Base-by-base conservation (phyloP, 139 green algal species). In the Chlorella sp. region DNA sequence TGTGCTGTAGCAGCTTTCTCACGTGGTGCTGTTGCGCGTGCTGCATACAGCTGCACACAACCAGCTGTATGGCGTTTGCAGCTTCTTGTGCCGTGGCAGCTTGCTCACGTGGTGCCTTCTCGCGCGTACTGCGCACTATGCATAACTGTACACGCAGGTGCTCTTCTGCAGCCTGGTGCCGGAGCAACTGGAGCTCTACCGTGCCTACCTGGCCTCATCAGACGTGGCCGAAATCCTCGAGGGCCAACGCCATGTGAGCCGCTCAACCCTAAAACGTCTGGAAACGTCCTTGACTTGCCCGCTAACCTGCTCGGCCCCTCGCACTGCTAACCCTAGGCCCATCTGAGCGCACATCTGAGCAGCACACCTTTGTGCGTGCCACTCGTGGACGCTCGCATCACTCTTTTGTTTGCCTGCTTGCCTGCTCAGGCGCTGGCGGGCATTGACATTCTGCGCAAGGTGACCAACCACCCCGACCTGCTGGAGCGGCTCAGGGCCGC, bases 381-480 rank as follows among this genome's bases (percentile, higher is more conserved):
- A 20, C 49, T 59, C 49, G 49, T 59, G 49, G 14, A 20, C 49
- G 49, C 49, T 14, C 49, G 49, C 49, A 20, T 59, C 49, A 26
- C 49, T 59, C 17, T 17, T 26, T 59, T 59, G 10, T 59, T 59
- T 59, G 17, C 49, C 49, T 59, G 2, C 33, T 36, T n/a, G 59
- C 59, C 4, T 22, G 30, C 32, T 30, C 69, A 94, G 33, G 88
- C 91, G 27, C 86, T 99, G 31, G 87, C 87, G 22, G 95, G 92
- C 71, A 98, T 99, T 55, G 94, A 97, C 81, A 87, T 97, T 59
- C 81, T 99, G 83, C 84, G 91, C 62, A 99, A 99, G 80, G 95
- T 98, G 72, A 98, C 93, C 88, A 99, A 99, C 85, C 95, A 99
- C 80, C 93, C 95, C 1, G 95, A 99, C 80, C 88, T 99, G 64